A percentile compares a stretch with the other conserved stretches of the same genome.
Conservation (phyloP, 768 basidiomycete species). For the Lanmaoa pseudosensibilis region DNA sequence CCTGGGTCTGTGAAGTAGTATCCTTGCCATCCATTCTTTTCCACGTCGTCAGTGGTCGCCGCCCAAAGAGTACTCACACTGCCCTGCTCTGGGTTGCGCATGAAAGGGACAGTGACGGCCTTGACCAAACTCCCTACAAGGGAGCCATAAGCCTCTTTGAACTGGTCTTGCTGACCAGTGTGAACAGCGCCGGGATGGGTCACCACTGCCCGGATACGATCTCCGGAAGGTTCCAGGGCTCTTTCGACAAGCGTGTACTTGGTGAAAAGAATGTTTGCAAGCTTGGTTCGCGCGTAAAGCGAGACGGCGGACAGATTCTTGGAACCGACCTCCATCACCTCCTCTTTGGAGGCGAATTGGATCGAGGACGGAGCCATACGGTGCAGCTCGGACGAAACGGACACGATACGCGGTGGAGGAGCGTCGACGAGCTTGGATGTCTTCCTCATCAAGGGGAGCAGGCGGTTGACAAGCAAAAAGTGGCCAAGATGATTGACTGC, state of each 20-base stretch:
- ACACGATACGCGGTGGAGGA: background rate
- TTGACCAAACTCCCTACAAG: slow-evolving; percentile 13
- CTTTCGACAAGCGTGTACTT: slow-evolving; percentile 1
- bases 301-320: slow-evolving; percentile 1
- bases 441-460: slow-evolving; percentile 6
- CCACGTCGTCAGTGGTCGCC: slow-evolving; percentile 22
- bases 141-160: background rate
- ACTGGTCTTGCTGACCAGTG: background rate
- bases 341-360: background rate
- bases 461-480: background rate
- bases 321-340: background rate
- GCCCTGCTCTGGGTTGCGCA: slow-evolving; percentile 28
- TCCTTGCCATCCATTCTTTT: slow-evolving; percentile 23
- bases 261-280: background rate
- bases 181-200: slow-evolving; percentile 4
- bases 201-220: background rate
- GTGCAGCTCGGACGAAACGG: slow-evolving; percentile 5
- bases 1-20: slow-evolving; percentile 21
- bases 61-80: slow-evolving; percentile 33
- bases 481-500: background rate
- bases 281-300: slow-evolving; percentile 7
- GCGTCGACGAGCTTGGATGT: background rate
- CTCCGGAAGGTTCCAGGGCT: background rate
- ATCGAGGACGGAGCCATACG: background rate
- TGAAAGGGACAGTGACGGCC: slow-evolving; percentile 26